Evolutionary conservation across 2,329 filamentous ascomycete species (phyloP), one percentile per base, ranked within the genome.

Genomic region (Lasiodiplodia hormozganensis): DNA sequence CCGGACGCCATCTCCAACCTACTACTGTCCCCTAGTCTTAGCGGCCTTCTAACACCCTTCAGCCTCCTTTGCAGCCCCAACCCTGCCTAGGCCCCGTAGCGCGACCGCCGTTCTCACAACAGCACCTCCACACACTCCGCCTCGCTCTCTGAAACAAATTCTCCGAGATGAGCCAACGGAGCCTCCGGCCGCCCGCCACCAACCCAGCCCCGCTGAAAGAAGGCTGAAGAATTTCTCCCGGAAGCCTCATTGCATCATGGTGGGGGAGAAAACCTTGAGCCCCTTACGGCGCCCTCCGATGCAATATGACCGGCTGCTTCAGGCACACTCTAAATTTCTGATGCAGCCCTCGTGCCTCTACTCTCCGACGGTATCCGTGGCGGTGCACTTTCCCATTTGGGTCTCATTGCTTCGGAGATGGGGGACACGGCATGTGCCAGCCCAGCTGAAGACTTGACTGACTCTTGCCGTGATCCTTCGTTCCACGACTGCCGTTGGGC

Each of bases 161-260:
- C 60, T 62, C 60, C 60, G 60, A 62, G 60, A 62, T 62, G 60
- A 62, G 34, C 43, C 25, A 51, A 52, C 60, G 60, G 60, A 51
- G 43, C 12, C 31, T 49, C 23, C 57, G 36, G 40, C 38, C 38
- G 40, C 38, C 38, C 36, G 23, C 57, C 40, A 28, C 38, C n/a
- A 11, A 11, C 43, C 43, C 60, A 62, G 60, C 43, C 60, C 60
- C 60, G 60, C 60, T 62, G 60, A 62, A 62, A 62, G 60, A 62
- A 47, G 60, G 60, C 43, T 62, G 60, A 51, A 62, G 60, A 62
- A 62, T 36, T 47, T 49, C 58, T 52, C 16, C 43, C n/a, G 28
- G 40, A 62, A 49, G 40, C 40, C 25, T 62, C 40, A 21, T 62
- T 31, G 18, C 23, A 16, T 12, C 36, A 47, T 28, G 12, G 23